Evolutionary conservation across 2,329 filamentous ascomycete species (phyloP).

Genomic region (Arachnopeziza araneosa): DNA sequence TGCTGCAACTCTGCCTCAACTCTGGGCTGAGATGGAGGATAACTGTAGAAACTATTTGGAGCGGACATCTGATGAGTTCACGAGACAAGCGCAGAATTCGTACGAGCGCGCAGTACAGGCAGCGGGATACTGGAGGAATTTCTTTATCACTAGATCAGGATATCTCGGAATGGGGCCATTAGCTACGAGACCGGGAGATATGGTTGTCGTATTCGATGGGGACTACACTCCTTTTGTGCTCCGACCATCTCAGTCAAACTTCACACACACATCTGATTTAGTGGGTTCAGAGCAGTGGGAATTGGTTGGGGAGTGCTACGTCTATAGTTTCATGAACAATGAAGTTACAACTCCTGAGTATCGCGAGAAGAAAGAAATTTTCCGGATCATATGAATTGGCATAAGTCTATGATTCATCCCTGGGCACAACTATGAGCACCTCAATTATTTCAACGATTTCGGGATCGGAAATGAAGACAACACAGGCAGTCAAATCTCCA

Average conservation of each 20-base stretch:
- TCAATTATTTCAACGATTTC: background rate
- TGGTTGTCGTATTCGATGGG: background rate
- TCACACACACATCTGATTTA: background rate
- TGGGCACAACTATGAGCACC: background rate
- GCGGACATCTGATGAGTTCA: background rate
- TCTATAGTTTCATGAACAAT: slow-evolving; percentile 1
- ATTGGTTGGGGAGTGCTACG: background rate
- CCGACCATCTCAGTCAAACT: background rate
- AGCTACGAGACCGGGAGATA: no score
- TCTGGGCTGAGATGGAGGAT: background rate
- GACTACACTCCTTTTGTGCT: background rate
- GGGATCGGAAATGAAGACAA: no score
- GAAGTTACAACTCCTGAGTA: background rate
- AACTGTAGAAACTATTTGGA: background rate
- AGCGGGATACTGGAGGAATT: background rate
- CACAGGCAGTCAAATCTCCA: no score
- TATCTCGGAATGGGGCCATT: no score
- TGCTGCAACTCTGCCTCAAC: background rate
- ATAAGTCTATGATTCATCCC: background rate
- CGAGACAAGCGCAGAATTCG: background rate
- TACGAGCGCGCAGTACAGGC: background rate
- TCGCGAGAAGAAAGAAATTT: background rate
- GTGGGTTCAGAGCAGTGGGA: background rate
- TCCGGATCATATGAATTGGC: background rate
- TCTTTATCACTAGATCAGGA: no score